phyloP scores from a whole-genome alignment of 805 yeast species.

The Candida xyloterini region DNA sequence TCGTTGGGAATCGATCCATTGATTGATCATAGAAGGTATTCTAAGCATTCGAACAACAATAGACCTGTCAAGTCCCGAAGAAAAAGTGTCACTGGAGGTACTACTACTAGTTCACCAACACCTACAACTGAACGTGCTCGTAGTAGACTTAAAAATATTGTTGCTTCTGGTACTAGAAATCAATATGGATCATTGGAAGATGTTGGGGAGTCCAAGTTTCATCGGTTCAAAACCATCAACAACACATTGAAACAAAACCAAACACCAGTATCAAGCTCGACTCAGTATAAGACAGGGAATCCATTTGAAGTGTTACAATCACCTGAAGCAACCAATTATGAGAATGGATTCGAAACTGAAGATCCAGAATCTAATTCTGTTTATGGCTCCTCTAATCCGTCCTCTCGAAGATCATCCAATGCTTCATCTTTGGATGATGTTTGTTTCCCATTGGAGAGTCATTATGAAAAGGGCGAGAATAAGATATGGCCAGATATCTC shows the following conservation, averaged over 20 bases:
- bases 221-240: conserved; percentile 2
- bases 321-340: not conserved
- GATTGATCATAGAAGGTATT: conserved; percentile 26
- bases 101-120: conserved; percentile 9
- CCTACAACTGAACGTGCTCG: conserved; percentile 4
- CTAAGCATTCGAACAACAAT: not conserved
- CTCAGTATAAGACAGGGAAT: conserved; percentile 16
- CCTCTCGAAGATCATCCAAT: conserved; percentile 57
- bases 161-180: conserved; percentile 1
- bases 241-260: conserved; percentile 12
- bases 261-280: not conserved
- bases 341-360: conserved; percentile 9
- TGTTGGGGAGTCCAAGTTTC: conserved; percentile 3
- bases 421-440: conserved; percentile 87
- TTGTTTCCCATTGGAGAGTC: conserved; percentile 75
- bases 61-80: not conserved
- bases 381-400: conserved; percentile 53
- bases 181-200: conserved; percentile 6
- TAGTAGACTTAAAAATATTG: conserved; percentile 4
- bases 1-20: conserved; percentile 19
- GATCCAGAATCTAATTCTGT: conserved; percentile 25
- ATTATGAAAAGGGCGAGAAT: conserved; percentile 31
- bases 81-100: not conserved
- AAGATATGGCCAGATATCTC: conserved; percentile 81
- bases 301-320: conserved; percentile 15